Evolutionary conservation across 2,329 filamentous ascomycete genomes (phyloP).

Genomic region (Neoscytalidium dimidiatum): DNA sequence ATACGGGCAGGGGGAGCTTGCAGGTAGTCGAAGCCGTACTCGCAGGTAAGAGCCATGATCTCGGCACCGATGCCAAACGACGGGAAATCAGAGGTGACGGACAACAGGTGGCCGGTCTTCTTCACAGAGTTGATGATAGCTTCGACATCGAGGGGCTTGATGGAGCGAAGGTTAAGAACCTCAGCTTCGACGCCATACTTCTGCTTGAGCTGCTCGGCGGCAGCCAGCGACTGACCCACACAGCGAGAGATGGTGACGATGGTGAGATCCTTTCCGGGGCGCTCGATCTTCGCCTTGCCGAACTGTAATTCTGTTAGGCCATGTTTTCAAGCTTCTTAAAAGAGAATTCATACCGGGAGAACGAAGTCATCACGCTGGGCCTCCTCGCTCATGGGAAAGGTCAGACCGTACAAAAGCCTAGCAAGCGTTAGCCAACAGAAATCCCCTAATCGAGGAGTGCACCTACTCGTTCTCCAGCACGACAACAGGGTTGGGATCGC

Average conservation of each 20-base stretch:
- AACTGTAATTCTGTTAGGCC: slow-evolving; percentile 51
- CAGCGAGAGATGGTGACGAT: slow-evolving; percentile 93
- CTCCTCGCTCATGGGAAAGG: slow-evolving; percentile 96
- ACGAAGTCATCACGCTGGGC: slow-evolving; percentile 97
- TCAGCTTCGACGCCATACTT: slow-evolving; percentile 95
- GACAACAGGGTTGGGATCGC: slow-evolving; percentile 95
- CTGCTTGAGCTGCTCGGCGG: slow-evolving; percentile 89
- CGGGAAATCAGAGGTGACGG: slow-evolving; percentile 94
- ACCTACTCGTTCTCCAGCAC: slow-evolving; percentile 56
- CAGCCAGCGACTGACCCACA: slow-evolving; percentile 86
- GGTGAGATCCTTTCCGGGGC: slow-evolving; percentile 91
- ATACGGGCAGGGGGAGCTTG: slow-evolving; percentile 91
- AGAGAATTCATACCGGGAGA: slow-evolving; percentile 60
- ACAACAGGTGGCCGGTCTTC: slow-evolving; percentile 93
- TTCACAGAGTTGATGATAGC: slow-evolving; percentile 95
- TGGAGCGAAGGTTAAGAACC: slow-evolving; percentile 95
- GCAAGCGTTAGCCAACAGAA: neutral
- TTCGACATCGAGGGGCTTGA: slow-evolving; percentile 96
- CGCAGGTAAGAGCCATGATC: slow-evolving; percentile 91
- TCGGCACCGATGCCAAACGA: slow-evolving; percentile 91
- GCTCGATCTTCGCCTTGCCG: slow-evolving; percentile 99
- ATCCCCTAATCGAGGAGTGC: too few relatives aligned
- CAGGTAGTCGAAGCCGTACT: slow-evolving; percentile 98
- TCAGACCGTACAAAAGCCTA: slow-evolving; percentile 81
- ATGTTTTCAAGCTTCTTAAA: neutral